phyloP scores from a whole-genome alignment of 805 yeast genomes.

The Starmerella floris region DNA sequence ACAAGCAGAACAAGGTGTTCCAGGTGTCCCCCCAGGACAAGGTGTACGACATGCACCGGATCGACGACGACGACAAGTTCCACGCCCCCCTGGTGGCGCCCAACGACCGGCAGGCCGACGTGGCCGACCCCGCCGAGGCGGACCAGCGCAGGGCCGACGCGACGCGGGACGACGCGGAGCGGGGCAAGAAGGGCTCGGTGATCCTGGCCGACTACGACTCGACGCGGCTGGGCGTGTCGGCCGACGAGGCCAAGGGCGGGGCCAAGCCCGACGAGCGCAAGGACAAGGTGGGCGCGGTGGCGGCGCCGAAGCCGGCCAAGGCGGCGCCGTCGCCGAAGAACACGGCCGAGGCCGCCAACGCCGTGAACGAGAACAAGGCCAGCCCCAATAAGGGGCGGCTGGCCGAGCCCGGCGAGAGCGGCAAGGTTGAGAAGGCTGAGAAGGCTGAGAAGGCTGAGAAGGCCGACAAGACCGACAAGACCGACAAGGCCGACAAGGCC shows the following conservation, averaged over 20 bases:
- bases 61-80: constrained; percentile 22
- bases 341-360: background rate
- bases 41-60: constrained; percentile 18
- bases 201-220: constrained; percentile 30
- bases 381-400: background rate
- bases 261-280: constrained; percentile 12
- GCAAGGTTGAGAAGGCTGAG: background rate
- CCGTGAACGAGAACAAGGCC: background rate
- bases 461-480: background rate
- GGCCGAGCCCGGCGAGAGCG: background rate
- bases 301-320: background rate
- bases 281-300: background rate
- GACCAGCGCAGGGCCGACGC: constrained; percentile 6
- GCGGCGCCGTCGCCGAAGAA: constrained; percentile 10
- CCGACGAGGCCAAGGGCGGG: constrained; percentile 13
- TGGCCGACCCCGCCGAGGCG: background rate
- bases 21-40: constrained; percentile 29
- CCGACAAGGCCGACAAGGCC: background rate
- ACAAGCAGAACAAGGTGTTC: constrained; percentile 24
- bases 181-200: constrained; percentile 23
- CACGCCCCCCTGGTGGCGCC: constrained; percentile 22
- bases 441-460: background rate
- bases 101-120: constrained; percentile 14
- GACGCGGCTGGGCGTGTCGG: constrained; percentile 25
- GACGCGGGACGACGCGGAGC: constrained; percentile 20